A percentile compares a stretch with the other conserved stretches of the same genome.
Evolutionary conservation across 1,139 yeast species (phyloP).

Genomic region (Blastobotrys serpentis): DNA sequence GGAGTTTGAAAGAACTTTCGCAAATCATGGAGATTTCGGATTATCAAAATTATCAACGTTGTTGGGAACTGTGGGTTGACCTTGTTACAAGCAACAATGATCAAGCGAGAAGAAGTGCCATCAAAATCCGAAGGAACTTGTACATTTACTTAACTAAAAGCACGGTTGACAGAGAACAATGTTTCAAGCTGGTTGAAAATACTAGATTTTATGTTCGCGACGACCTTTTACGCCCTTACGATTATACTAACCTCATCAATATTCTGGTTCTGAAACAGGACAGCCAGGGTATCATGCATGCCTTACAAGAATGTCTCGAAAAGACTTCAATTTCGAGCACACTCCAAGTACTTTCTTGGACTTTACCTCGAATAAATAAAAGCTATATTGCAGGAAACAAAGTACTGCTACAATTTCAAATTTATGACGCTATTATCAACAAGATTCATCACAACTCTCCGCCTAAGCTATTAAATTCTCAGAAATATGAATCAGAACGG

Average conservation of each 20-base stretch:
- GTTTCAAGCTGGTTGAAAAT: slow-evolving; percentile 1
- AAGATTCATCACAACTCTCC: slow-evolving; percentile 7
- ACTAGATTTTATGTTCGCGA: slow-evolving; percentile 7
- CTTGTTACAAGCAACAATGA: neutral
- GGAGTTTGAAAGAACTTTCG: neutral
- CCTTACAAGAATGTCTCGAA: slow-evolving; percentile 1
- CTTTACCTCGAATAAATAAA: neutral
- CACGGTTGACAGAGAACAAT: neutral
- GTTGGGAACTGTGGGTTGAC: slow-evolving; percentile 4
- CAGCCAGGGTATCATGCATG: neutral
- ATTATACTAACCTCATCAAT: slow-evolving; percentile 8
- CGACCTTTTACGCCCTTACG: slow-evolving; percentile 4
- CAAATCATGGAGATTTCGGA: neutral
- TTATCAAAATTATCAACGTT: neutral
- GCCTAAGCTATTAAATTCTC: slow-evolving; percentile 8
- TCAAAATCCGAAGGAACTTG: neutral
- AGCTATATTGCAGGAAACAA: neutral
- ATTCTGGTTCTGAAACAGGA: slow-evolving; percentile 1
- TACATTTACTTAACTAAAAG: slow-evolving; percentile 1
- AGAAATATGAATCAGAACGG: slow-evolving; percentile 20
- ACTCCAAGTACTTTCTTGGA: neutral
- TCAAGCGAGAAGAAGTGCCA: neutral
- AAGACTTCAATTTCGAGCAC: slow-evolving; percentile 4
- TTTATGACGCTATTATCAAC: slow-evolving; percentile 6
- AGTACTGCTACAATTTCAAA: neutral